Evolutionary conservation across 495 filamentous ascomycete species (phyloP).

Genomic region (Aspergillus saccharolyticus): DNA sequence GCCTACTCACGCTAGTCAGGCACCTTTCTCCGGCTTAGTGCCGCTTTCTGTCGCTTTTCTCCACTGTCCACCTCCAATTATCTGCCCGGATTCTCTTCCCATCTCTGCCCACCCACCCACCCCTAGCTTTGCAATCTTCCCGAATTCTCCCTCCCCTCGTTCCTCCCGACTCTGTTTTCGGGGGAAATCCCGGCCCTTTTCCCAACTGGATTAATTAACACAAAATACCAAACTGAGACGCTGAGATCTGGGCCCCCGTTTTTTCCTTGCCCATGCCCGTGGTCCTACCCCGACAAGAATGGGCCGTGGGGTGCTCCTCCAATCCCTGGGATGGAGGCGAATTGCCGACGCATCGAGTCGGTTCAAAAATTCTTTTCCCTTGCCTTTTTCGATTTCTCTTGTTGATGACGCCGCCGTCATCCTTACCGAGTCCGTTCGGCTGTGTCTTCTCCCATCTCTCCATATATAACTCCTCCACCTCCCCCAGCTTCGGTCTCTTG

Average conservation of each 20-base stretch:
- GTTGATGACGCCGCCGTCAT: constrained; percentile 2
- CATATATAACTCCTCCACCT: constrained; percentile 13
- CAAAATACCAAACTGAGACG: constrained; percentile 1
- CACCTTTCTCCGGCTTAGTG: neutral
- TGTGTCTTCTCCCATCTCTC: constrained; percentile 7
- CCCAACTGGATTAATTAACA: no score
- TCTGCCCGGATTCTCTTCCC: neutral
- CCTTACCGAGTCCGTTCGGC: constrained; percentile 14
- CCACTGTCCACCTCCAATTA: neutral
- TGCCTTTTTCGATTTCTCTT: constrained; percentile 12
- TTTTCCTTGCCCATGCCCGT: constrained; percentile 21
- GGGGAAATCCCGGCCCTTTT: neutral
- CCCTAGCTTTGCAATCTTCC: neutral
- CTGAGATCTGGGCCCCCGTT: constrained; percentile 37
- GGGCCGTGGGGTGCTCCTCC: constrained; percentile 1
- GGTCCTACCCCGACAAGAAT: constrained; percentile 26
- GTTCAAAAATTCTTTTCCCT: constrained; percentile 7
- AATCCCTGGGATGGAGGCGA: constrained; percentile 21
- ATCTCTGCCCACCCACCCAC: no score
- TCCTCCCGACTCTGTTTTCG: neutral
- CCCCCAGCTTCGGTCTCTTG: constrained; percentile 12
- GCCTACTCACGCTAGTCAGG: neutral
- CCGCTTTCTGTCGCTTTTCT: neutral
- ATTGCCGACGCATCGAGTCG: constrained; percentile 20
- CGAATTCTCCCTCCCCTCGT: neutral